phyloP scores from a whole-genome alignment of 2,329 filamentous ascomycete genomes.

The Emericellopsis cladophorae region DNA sequence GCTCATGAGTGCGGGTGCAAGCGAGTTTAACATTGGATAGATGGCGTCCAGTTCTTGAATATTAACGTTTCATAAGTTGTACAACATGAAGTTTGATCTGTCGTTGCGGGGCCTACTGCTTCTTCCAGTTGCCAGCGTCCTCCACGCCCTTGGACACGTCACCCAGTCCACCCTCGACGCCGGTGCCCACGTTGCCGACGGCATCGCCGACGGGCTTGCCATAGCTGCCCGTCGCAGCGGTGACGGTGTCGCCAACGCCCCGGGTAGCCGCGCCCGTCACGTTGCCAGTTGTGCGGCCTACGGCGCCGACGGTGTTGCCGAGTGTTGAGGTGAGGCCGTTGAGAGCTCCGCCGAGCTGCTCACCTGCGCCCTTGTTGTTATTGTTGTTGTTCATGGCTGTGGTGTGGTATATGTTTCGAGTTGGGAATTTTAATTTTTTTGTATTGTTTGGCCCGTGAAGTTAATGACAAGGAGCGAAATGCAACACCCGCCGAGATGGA shows the following conservation, averaged over 20 bases:
- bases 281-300: constrained; percentile 25
- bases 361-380: constrained; percentile 11
- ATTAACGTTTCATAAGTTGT: not conserved
- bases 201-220: constrained; percentile 44
- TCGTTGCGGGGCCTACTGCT: constrained; percentile 8
- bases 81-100: not conserved
- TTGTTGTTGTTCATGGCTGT: constrained; percentile 7
- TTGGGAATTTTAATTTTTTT: too few relatives aligned
- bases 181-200: constrained; percentile 36
- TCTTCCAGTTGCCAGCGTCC: constrained; percentile 45
- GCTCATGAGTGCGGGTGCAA: constrained; percentile 50
- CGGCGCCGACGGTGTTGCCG: constrained; percentile 26
- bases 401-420: not conserved
- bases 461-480: too few relatives aligned
- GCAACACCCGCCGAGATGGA: too few relatives aligned
- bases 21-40: constrained; percentile 57
- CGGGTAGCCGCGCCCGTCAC: constrained; percentile 38
- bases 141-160: constrained; percentile 40
- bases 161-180: constrained; percentile 36
- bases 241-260: constrained; percentile 43
- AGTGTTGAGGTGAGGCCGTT: constrained; percentile 26
- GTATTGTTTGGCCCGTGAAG: not conserved
- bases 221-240: constrained; percentile 35
- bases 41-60: not conserved
- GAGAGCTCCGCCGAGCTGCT: constrained; percentile 18